These are phyloP conservation scores for Aspergillus udagawae DNA, from an alignment of 2,329 filamentous ascomycete genomes.

Conservation along the genomic window DNA sequence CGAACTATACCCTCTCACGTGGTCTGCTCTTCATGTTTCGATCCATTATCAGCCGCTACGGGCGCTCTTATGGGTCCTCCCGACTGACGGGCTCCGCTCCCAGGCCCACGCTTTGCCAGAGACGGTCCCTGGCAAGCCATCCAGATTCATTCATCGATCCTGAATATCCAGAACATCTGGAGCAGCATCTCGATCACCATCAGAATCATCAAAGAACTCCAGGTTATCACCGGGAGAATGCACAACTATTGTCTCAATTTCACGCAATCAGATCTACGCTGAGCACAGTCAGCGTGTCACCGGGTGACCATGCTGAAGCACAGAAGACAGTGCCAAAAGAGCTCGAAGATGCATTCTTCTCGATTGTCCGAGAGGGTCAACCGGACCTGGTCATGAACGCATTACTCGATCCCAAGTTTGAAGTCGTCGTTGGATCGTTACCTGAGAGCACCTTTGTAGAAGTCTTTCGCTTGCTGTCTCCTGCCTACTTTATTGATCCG, in stretches of 20 bases:
- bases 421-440: slow-evolving; percentile 36
- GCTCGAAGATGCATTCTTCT: slow-evolving; percentile 18
- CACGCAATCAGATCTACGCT: background rate
- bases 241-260: background rate
- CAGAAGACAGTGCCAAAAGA: background rate
- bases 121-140: background rate
- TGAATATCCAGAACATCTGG: background rate
- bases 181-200: background rate
- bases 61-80: slow-evolving; percentile 8
- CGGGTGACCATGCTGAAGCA: background rate
- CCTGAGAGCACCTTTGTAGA: slow-evolving; percentile 59
- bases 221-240: background rate
- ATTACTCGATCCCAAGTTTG: slow-evolving; percentile 30
- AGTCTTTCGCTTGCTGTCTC: slow-evolving; percentile 60
- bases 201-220: background rate
- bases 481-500: slow-evolving; percentile 47
- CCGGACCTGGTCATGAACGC: slow-evolving; percentile 39
- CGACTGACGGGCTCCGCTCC: slow-evolving; percentile 2
- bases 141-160: background rate
- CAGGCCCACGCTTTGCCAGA: slow-evolving; percentile 1
- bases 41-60: slow-evolving; percentile 7
- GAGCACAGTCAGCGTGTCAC: slow-evolving; percentile 1
- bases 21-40: slow-evolving; percentile 21
- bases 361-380: slow-evolving; percentile 32
- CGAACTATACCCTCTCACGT: slow-evolving; percentile 19